Conservation (phyloP, 2,329 filamentous ascomycete genomes). For the Aureobasidium sp. region DNA sequence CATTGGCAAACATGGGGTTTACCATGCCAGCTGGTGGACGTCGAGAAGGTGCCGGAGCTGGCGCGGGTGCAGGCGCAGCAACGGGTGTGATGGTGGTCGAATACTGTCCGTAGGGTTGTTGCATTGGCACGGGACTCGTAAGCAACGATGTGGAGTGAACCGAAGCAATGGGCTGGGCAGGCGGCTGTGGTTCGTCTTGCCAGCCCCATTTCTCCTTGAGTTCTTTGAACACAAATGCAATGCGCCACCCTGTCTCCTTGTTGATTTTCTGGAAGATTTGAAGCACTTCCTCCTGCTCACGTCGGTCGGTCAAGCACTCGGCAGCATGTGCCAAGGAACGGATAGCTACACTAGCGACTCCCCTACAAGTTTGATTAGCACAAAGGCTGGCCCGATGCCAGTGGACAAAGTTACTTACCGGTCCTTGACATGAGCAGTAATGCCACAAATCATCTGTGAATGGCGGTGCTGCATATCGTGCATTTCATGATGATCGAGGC, state of each 20-base stretch:
- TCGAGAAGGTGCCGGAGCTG: slow-evolving; percentile 21
- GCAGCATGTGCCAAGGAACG: slow-evolving; percentile 71
- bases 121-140: slow-evolving; percentile 14
- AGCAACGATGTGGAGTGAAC: slow-evolving; percentile 17
- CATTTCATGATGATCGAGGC: slow-evolving; percentile 57
- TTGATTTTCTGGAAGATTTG: slow-evolving; percentile 67
- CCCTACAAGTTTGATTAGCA: slow-evolving; percentile 32
- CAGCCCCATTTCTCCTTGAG: slow-evolving; percentile 73
- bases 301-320: slow-evolving; percentile 56
- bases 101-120: slow-evolving; percentile 19
- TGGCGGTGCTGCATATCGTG: slow-evolving; percentile 61
- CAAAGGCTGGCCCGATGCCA: neutral
- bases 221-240: slow-evolving; percentile 61
- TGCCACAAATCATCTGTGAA: slow-evolving; percentile 79
- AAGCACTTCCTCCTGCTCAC: slow-evolving; percentile 74
- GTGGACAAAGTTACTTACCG: slow-evolving; percentile 34
- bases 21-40: slow-evolving; percentile 44
- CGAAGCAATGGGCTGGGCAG: slow-evolving; percentile 22
- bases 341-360: slow-evolving; percentile 69
- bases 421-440: slow-evolving; percentile 77
- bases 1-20: slow-evolving; percentile 62
- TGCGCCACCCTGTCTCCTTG: slow-evolving; percentile 68
- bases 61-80: slow-evolving; percentile 22
- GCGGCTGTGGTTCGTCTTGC: slow-evolving; percentile 36
- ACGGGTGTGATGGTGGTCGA: slow-evolving; percentile 10